These are phyloP conservation scores for Boeremia exigua DNA, from an alignment of 2,329 filamentous ascomycete genomes.

Conservation along the genomic window DNA sequence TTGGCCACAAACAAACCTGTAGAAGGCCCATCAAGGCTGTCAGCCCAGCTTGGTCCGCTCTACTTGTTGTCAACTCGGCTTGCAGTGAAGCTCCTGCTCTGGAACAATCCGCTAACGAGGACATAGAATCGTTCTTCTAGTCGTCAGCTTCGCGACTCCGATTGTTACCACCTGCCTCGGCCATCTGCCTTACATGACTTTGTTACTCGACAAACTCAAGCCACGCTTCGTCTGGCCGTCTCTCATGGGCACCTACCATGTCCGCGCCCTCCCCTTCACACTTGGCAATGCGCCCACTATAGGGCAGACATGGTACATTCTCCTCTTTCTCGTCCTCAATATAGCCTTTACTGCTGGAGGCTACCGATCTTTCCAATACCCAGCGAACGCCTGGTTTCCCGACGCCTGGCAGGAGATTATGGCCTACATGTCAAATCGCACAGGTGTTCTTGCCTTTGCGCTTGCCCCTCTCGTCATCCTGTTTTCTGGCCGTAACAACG, in stretches of 20 bases:
- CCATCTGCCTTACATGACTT: slow-evolving; percentile 20
- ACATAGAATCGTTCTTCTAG: slow-evolving; percentile 23
- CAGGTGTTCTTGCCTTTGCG: slow-evolving; percentile 41
- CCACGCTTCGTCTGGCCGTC: slow-evolving; percentile 26
- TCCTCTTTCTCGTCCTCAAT: slow-evolving; percentile 29
- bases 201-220: slow-evolving; percentile 17
- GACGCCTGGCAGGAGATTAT: slow-evolving; percentile 33
- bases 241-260: slow-evolving; percentile 22
- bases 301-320: slow-evolving; percentile 56
- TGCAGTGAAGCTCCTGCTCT: not conserved
- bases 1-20: no score
- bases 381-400: slow-evolving; percentile 45
- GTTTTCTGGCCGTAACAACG: slow-evolving; percentile 48
- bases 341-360: slow-evolving; percentile 21
- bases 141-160: slow-evolving; percentile 25
- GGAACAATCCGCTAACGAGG: not conserved
- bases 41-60: no score
- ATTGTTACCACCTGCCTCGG: slow-evolving; percentile 23
- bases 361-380: slow-evolving; percentile 47
- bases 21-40: no score
- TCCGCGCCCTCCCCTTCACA: slow-evolving; percentile 20
- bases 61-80: no score
- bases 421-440: slow-evolving; percentile 37
- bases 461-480: slow-evolving; percentile 40
- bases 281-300: slow-evolving; percentile 50